Evolutionary conservation across 768 basidiomycete genomes (phyloP).

Genomic region (Strobilomyces echinocephalus): DNA sequence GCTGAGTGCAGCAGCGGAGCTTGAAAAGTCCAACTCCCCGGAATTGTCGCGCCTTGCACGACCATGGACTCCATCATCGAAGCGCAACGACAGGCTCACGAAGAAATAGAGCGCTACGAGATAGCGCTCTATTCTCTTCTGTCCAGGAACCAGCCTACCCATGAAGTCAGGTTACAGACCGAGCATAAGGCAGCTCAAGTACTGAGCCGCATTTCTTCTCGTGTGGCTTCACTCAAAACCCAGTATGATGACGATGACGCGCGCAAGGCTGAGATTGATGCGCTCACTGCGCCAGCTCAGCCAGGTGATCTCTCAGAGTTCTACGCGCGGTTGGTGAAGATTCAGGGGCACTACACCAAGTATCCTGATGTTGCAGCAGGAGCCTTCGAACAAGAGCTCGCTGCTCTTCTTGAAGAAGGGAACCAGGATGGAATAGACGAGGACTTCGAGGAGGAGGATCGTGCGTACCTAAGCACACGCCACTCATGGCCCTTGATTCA

Average conservation of each 20-base stretch:
- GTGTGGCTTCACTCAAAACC: constrained; percentile 58
- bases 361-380: constrained; percentile 87
- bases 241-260: constrained; percentile 76
- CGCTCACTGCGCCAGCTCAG: constrained; percentile 53
- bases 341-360: constrained; percentile 94
- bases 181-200: constrained; percentile 90
- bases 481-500: constrained; percentile 5
- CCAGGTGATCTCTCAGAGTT: constrained; percentile 86
- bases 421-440: constrained; percentile 65
- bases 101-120: constrained; percentile 92
- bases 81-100: constrained; percentile 91
- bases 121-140: constrained; percentile 80
- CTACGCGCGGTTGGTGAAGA: constrained; percentile 91
- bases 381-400: constrained; percentile 80
- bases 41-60: not conserved
- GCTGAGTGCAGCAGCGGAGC: constrained; percentile 41
- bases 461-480: constrained; percentile 44
- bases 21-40: constrained; percentile 35
- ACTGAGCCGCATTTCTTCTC: constrained; percentile 75
- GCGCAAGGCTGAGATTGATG: constrained; percentile 61
- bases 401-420: constrained; percentile 72
- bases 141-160: constrained; percentile 57
- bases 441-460: constrained; percentile 77
- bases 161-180: constrained; percentile 63
- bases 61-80: constrained; percentile 92